These are phyloP conservation scores for Erysiphe pulchra DNA, from an alignment of 2,329 filamentous ascomycete species.

Conservation along the genomic window DNA sequence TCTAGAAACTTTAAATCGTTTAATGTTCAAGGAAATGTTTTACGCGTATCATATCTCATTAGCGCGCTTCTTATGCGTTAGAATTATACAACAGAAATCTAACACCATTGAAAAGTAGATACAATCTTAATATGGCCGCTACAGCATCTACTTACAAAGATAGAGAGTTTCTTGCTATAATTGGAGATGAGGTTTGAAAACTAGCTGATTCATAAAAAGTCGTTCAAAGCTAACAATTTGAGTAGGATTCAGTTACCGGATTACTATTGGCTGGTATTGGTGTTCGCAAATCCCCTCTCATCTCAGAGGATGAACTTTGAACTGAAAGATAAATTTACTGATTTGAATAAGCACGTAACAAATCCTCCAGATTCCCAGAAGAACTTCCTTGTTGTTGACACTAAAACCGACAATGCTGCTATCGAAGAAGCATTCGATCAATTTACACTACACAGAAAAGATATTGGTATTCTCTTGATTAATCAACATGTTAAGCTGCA, in stretches of 20 bases:
- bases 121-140: slow-evolving; percentile 24
- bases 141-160: slow-evolving; percentile 42
- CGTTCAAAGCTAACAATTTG: neutral
- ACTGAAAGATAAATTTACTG: slow-evolving; percentile 1
- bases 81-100: too few relatives aligned
- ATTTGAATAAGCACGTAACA: slow-evolving; percentile 50
- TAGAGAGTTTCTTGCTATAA: slow-evolving; percentile 87
- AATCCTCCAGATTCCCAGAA: slow-evolving; percentile 71
- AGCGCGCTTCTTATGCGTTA: too few relatives aligned
- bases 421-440: slow-evolving; percentile 79
- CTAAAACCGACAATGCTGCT: slow-evolving; percentile 65
- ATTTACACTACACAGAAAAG: slow-evolving; percentile 76
- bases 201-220: too few relatives aligned
- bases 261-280: slow-evolving; percentile 87
- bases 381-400: slow-evolving; percentile 93
- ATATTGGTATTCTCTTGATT: slow-evolving; percentile 89
- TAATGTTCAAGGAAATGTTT: too few relatives aligned
- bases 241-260: slow-evolving; percentile 81
- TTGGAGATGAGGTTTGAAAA: slow-evolving; percentile 61
- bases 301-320: neutral
- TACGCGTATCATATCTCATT: too few relatives aligned
- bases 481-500: slow-evolving; percentile 62
- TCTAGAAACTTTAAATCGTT: too few relatives aligned
- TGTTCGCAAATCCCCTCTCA: slow-evolving; percentile 23
- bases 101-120: neutral